Conservation (phyloP, 768 basidiomycete species). For the Exidia glandulosa region DNA sequence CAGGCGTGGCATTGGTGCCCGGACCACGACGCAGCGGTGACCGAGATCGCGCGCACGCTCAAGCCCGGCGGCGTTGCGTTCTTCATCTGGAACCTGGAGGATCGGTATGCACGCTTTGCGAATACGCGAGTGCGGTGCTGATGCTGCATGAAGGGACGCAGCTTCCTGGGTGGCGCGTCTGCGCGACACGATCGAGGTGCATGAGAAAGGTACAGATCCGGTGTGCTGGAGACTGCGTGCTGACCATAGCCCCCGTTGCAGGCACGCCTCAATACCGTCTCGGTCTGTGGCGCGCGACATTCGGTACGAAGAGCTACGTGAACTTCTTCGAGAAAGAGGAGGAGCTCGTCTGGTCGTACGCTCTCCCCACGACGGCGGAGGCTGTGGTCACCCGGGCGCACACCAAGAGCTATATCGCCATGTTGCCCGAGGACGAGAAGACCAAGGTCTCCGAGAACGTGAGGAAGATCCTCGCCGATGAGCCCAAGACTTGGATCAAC, state of each 20-base stretch:
- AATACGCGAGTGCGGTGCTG: neutral
- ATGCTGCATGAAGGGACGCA: conserved; percentile 16
- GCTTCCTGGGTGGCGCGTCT: conserved; percentile 64
- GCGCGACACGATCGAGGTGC: conserved; percentile 54
- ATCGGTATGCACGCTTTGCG: conserved; percentile 34
- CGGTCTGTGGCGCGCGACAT: conserved; percentile 60
- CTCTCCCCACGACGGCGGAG: conserved; percentile 41
- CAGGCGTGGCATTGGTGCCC: conserved; percentile 96
- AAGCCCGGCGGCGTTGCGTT: conserved; percentile 62
- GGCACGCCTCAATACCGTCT: conserved; percentile 77
- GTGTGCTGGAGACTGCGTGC: no score
- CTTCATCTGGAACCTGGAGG: conserved; percentile 88
- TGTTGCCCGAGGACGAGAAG: conserved; percentile 49
- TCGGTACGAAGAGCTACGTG: conserved; percentile 51
- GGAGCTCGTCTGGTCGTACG: conserved; percentile 45
- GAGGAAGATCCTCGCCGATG: conserved; percentile 40
- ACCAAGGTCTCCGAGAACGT: conserved; percentile 39
- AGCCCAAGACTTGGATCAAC: conserved; percentile 67
- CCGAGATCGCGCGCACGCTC: conserved; percentile 71
- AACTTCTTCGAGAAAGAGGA: conserved; percentile 46
- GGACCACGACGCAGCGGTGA: conserved; percentile 57
- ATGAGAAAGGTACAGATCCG: no score
- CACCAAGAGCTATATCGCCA: conserved; percentile 79
- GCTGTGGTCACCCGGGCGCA: conserved; percentile 52
- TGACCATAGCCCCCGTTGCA: no score